Percentiles rank a stretch among this genome's conserved stretches.
Evolutionary conservation across 2,329 filamentous ascomycete genomes (phyloP).

Genomic region (Scortechinia acanthostroma): DNA sequence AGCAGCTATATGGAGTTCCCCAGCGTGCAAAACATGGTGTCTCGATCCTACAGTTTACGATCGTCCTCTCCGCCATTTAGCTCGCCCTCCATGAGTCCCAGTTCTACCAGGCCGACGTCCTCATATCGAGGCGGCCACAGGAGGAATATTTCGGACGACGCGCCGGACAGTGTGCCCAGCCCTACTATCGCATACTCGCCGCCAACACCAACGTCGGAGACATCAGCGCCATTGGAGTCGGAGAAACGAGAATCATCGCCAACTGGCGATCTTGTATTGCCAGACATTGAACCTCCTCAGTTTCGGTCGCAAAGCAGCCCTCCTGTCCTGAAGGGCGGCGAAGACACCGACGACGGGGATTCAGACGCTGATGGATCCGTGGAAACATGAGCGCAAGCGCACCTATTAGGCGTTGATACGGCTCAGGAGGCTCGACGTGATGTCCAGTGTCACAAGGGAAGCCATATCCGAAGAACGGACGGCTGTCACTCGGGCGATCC

Average conservation of each 20-base stretch:
- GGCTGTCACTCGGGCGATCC: too few species aligned
- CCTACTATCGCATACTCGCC: neutral
- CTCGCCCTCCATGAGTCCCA: neutral
- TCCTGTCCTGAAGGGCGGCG: constrained; percentile 4
- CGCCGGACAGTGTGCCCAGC: neutral
- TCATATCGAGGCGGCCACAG: neutral
- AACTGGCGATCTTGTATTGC: too few species aligned
- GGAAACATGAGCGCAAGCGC: too few species aligned
- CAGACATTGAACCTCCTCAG: neutral
- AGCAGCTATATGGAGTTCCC: constrained; percentile 1
- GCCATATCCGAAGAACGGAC: too few species aligned
- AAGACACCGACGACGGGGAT: constrained; percentile 3
- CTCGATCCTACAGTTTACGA: neutral
- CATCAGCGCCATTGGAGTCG: neutral
- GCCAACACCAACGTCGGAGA: neutral
- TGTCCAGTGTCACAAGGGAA: too few species aligned
- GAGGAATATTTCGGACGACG: neutral
- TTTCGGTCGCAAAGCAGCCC: constrained; percentile 8
- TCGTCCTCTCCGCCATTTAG: neutral
- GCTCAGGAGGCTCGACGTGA: too few species aligned
- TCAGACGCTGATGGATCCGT: neutral
- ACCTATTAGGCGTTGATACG: too few species aligned
- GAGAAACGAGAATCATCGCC: neutral
- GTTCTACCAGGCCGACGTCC: neutral
- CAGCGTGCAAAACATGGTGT: neutral